These are phyloP conservation scores for Clonostachys rhizophaga DNA, from an alignment of 2,329 filamentous ascomycete genomes.

Conservation along the genomic window DNA sequence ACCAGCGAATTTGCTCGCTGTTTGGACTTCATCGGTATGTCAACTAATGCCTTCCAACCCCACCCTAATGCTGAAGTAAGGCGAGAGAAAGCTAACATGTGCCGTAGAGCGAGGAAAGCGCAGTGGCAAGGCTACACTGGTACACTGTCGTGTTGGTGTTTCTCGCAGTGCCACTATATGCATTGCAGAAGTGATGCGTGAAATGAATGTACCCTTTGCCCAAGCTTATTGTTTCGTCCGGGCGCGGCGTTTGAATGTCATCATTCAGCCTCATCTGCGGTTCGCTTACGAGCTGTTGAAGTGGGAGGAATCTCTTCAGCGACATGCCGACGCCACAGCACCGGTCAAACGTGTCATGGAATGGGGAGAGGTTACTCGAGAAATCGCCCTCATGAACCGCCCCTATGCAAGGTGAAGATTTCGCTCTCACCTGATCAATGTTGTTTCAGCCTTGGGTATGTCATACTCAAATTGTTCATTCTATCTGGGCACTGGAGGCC, in stretches of 20 bases:
- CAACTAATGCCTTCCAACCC: not conserved
- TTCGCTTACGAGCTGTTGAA: slow-evolving; percentile 95
- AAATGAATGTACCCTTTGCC: slow-evolving; percentile 76
- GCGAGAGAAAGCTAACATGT: too few relatives aligned
- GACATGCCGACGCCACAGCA: slow-evolving; percentile 35
- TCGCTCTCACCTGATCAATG: not conserved
- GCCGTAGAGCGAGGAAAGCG: slow-evolving; percentile 68
- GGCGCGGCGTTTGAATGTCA: slow-evolving; percentile 88
- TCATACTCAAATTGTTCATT: too few relatives aligned
- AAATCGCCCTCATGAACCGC: slow-evolving; percentile 93
- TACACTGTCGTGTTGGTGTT: slow-evolving; percentile 94
- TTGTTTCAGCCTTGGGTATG: too few relatives aligned
- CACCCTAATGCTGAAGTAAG: not conserved
- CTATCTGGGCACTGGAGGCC: too few relatives aligned
- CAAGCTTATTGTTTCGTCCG: slow-evolving; percentile 95
- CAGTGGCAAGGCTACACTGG: slow-evolving; percentile 79
- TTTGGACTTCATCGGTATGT: slow-evolving; percentile 86
- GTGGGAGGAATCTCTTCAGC: slow-evolving; percentile 80
- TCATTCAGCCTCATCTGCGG: slow-evolving; percentile 92
- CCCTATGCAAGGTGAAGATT: slow-evolving; percentile 69
- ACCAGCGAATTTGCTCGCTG: slow-evolving; percentile 82
- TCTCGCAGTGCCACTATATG: slow-evolving; percentile 95
- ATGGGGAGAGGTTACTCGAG: slow-evolving; percentile 82
- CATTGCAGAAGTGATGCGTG: slow-evolving; percentile 96
- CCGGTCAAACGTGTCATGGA: slow-evolving; percentile 73